A percentile compares a stretch with the other conserved stretches of the same genome.
These are phyloP conservation scores for Diplodia corticola DNA, from an alignment of 2,329 filamentous ascomycete species.

Conservation along the genomic window DNA sequence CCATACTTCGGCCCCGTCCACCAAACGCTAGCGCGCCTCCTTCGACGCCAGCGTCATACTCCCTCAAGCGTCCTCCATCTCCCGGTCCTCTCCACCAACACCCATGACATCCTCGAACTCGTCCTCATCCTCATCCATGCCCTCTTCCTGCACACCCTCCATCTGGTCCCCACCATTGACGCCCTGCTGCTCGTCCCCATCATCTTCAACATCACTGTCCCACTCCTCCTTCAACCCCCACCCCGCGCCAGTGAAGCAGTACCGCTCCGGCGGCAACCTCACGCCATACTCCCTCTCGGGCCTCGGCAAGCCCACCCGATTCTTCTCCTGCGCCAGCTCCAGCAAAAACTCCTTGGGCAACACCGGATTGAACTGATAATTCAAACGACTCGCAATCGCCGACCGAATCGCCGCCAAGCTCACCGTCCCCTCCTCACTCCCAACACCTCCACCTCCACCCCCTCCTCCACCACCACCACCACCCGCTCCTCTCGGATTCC, in stretches of 20 bases:
- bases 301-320: constrained; percentile 62
- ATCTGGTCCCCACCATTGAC: constrained; percentile 29
- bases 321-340: constrained; percentile 71
- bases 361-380: constrained; percentile 67
- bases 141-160: constrained; percentile 34
- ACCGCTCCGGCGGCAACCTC: constrained; percentile 62
- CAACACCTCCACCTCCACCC: background rate
- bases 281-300: constrained; percentile 60
- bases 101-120: constrained; percentile 47
- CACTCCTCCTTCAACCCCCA: constrained; percentile 61
- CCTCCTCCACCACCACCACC: constrained; percentile 26
- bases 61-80: constrained; percentile 37
- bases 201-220: constrained; percentile 56
- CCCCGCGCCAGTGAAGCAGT: constrained; percentile 58
- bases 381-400: constrained; percentile 68
- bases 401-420: constrained; percentile 67
- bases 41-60: background rate
- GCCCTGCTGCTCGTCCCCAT: constrained; percentile 42
- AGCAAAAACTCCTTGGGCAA: constrained; percentile 73
- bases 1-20: background rate
- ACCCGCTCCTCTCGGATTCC: constrained; percentile 31
- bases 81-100: constrained; percentile 31
- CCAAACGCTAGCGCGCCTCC: background rate
- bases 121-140: constrained; percentile 42
- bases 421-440: constrained; percentile 51